Base-by-base conservation (phyloP, 2,329 filamentous ascomycete genomes). In the Waltergamsia citrina region DNA sequence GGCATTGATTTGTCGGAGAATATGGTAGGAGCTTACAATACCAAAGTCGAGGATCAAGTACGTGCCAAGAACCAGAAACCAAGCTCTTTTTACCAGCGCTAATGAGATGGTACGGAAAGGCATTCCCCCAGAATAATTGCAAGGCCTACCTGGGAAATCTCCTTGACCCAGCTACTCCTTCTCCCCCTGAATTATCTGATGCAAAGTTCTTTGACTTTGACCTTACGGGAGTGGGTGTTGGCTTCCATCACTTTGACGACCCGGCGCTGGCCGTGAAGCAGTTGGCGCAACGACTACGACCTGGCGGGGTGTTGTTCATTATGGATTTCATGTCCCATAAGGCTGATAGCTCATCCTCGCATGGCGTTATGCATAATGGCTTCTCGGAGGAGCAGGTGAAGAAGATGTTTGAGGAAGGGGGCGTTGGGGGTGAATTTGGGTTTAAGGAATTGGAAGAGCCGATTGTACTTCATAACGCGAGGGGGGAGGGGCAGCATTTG, bases 401-500 rank as follows among this genome's bases (percentile, higher is more conserved):
- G 15, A 12, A 12, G 3, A 40, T 41, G n/a, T 54, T 48, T 14
- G 40, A 40, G 8, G 43, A 36, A 6, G 50, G 44, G 14, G 51
- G 48, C 0, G 61, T 68, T 14, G 67, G 59, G 0, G 53, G 56
- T 7, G 63, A 63, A n/a, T 81, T 85, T 47, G 63, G 60, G 8
- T 70, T 81, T 36, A 54, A 68, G 44, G 57, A 69, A 12, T 47
- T 81, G 37, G 59, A 67, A 2, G 60, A 67, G 36, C 67, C 67
- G 10, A 47, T 73, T 11, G 57, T 65, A 25, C 65, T 75, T 37
- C 45, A 38, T 41, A 36, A 46, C 30, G 42, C 35, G 14, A 43
- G 42, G 35, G 36, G 57, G 41, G 50, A 36, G 41, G 50, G 36
- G 1, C 49, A 53, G 19, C 55, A 58, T 29, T 45, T 61, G 36